Base-by-base conservation (phyloP, 306 rosid species). In the Corylus avellana region DNA sequence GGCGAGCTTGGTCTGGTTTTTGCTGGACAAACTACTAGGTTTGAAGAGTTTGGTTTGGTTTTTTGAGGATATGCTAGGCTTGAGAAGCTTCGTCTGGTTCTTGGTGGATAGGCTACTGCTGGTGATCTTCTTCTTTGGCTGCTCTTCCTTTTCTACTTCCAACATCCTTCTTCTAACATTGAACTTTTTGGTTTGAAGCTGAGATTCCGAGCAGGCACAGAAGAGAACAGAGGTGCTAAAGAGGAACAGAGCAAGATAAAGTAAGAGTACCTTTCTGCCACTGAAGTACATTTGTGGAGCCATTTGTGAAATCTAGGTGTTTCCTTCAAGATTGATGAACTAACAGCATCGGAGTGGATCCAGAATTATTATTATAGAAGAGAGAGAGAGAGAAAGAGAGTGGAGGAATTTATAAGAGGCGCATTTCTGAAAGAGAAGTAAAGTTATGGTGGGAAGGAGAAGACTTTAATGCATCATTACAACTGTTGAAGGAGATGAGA, bases 41-140 rank as follows among this genome's bases (percentile, higher is more conserved):
- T 92, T 86, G 73, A 81, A 2, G 59, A 85, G 74, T 78, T 88
- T 90, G 84, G 91, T 88, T 71, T 88, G 96, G 86, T 87, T 85
- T 83, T 91, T 89, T 1, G 69, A 51, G 3, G 89, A 85, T 5
- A 74, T 70, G 54, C 54, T 61, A 53, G 87, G 85, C 61, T 85
- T 88, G 72, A 75, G 63, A 11, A 73, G 76, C 51, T 86, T 86
- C 83, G 78, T 88, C 56, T 87, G 87, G 87, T 88, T 89, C 81
- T 90, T 89, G 73, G 84, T 35, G 64, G 92, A 70, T 72, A 46
- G 82, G 76, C 58, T 39, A 44, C 68, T 51, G 76, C 58, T 39
- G 49, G 71, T 51, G 37, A 79, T 67, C 72, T 91, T 92, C 77
- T 92, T 92, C 59, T 82, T 82, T 13, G 92, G 85, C 32, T 68